Conservation (phyloP, 495 filamentous ascomycete species). For the Margaritispora aquatica region DNA sequence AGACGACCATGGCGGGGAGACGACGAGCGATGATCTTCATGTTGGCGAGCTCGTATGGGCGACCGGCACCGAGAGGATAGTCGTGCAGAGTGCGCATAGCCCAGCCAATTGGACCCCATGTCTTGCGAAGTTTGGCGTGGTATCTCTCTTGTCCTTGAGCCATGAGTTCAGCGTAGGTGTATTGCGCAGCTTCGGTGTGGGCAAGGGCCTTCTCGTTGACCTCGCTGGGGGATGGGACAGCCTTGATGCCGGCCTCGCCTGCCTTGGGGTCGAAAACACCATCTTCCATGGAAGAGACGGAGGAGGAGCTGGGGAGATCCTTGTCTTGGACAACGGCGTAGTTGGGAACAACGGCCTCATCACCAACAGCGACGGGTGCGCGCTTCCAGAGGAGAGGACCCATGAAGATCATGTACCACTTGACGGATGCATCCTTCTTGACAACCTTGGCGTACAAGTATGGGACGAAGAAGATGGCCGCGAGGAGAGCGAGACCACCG, state of each 20-base stretch:
- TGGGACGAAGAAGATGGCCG: slow-evolving; percentile 55
- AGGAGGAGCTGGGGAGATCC: slow-evolving; percentile 16
- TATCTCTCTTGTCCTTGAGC: slow-evolving; percentile 42
- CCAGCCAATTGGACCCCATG: slow-evolving; percentile 60
- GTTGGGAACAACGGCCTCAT: slow-evolving; percentile 12
- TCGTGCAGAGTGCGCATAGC: slow-evolving; percentile 63
- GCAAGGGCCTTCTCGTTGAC: slow-evolving; percentile 39
- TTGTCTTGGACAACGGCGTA: slow-evolving; percentile 21
- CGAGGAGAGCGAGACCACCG: slow-evolving; percentile 43
- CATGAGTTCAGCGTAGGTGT: slow-evolving; percentile 50
- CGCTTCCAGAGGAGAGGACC: slow-evolving; percentile 53
- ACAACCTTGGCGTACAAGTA: slow-evolving; percentile 55
- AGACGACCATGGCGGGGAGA: slow-evolving; percentile 50
- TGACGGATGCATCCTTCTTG: slow-evolving; percentile 48
- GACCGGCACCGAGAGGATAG: slow-evolving; percentile 59
- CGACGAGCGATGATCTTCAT: slow-evolving; percentile 51
- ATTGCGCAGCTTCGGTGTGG: slow-evolving; percentile 34
- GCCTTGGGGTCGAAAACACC: background rate
- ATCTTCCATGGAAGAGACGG: slow-evolving; percentile 32
- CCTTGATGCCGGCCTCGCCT: slow-evolving; percentile 14
- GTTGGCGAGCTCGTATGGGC: slow-evolving; percentile 63
- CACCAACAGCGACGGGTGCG: slow-evolving; percentile 19
- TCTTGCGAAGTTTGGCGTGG: slow-evolving; percentile 47
- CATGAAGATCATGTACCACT: slow-evolving; percentile 48
- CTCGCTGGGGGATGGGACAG: slow-evolving; percentile 19